phyloP scores from a whole-genome alignment of 164 flowering plant species.

The Akebia trifoliata region DNA sequence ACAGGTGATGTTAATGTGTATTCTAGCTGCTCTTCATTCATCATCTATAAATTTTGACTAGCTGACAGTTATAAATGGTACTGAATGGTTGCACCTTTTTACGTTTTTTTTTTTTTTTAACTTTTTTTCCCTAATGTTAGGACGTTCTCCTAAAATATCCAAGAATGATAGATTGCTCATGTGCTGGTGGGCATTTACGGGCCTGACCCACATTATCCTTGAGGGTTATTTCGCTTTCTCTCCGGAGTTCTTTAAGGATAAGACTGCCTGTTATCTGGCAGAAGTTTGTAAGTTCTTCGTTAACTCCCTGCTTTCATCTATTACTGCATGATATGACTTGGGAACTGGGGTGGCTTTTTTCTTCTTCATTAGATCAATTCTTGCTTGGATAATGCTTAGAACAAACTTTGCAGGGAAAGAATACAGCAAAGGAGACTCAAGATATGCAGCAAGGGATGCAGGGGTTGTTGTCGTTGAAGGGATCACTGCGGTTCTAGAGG shows the following conservation, averaged over 20 bases:
- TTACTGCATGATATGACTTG: neutral
- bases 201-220: slow-evolving; percentile 74
- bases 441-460: slow-evolving; percentile 79
- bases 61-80: neutral
- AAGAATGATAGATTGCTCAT: slow-evolving; percentile 67
- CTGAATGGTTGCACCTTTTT: neutral
- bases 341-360: neutral
- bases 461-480: slow-evolving; percentile 79
- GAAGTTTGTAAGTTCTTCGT: slow-evolving; percentile 75
- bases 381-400: neutral
- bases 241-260: slow-evolving; percentile 80
- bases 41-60: neutral
- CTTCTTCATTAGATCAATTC: no score
- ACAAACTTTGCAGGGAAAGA: slow-evolving; percentile 73
- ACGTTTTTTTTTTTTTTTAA: neutral
- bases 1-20: no score
- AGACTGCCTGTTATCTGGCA: slow-evolving; percentile 56
- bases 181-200: slow-evolving; percentile 99
- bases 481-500: slow-evolving; percentile 79
- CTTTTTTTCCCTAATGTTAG: slow-evolving; percentile 23
- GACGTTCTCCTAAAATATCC: slow-evolving; percentile 32
- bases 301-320: neutral
- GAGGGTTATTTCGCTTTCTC: slow-evolving; percentile 90
- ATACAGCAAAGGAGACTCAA: slow-evolving; percentile 98
- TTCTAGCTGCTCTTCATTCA: no score